phyloP scores from a whole-genome alignment of 2,329 filamentous ascomycete genomes.

The Stromatinia cepivora region DNA sequence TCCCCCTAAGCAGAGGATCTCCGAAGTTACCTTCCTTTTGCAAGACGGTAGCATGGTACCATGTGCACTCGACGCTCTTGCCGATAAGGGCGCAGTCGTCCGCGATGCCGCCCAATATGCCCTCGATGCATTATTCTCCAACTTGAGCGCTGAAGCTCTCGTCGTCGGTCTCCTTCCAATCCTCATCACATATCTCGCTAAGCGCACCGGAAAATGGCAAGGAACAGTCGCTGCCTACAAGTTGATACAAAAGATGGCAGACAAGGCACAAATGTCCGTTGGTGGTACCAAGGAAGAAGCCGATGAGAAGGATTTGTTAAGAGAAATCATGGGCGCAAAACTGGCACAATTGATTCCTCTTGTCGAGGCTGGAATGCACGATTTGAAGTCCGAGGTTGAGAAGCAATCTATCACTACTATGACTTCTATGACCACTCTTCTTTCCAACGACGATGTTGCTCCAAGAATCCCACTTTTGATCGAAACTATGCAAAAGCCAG shows the following conservation, averaged over 20 bases:
- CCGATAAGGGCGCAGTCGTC: conserved; percentile 87
- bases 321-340: conserved; percentile 86
- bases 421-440: conserved; percentile 82
- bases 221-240: conserved; percentile 85
- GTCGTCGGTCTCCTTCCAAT: conserved; percentile 79
- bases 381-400: conserved; percentile 83
- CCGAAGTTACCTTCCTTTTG: conserved; percentile 79
- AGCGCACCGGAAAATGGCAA: conserved; percentile 94
- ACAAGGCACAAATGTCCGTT: conserved; percentile 85
- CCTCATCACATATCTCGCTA: conserved; percentile 73
- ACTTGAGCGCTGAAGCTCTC: conserved; percentile 78
- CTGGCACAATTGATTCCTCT: conserved; percentile 86
- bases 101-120: conserved; percentile 93
- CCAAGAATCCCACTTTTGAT: conserved; percentile 89
- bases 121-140: conserved; percentile 80
- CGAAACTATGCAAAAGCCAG: conserved; percentile 94
- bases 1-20: conserved; percentile 71
- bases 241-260: conserved; percentile 88
- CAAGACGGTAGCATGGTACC: conserved; percentile 74
- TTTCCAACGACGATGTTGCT: conserved; percentile 95
- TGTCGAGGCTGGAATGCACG: conserved; percentile 92
- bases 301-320: conserved; percentile 81
- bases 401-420: conserved; percentile 93
- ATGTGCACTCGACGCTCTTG: conserved; percentile 76
- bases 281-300: conserved; percentile 80